These are phyloP conservation scores for Diaporthe ampelina DNA, from an alignment of 2,329 filamentous ascomycete species.

Conservation along the genomic window DNA sequence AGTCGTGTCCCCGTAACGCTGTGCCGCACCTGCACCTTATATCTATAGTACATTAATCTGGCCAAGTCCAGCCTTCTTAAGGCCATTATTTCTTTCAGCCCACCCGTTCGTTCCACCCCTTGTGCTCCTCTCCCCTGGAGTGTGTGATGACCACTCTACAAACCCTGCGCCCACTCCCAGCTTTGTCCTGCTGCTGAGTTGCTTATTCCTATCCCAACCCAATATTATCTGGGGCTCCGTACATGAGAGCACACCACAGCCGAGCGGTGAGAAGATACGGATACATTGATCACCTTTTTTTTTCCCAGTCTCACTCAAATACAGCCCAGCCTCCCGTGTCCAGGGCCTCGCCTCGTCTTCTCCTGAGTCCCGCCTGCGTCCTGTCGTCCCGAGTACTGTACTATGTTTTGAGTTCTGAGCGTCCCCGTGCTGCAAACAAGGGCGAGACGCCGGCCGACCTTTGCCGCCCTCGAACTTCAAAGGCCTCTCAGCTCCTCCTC, in stretches of 20 bases:
- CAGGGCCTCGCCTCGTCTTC: neutral
- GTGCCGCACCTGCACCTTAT: conserved; percentile 23
- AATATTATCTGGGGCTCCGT: conserved; percentile 17
- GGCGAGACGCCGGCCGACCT: conserved; percentile 13
- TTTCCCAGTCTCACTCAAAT: neutral
- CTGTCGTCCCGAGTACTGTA: neutral
- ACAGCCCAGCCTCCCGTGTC: conserved; percentile 22
- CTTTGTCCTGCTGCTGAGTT: conserved; percentile 22
- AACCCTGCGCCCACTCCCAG: conserved; percentile 16
- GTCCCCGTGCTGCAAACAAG: conserved; percentile 1
- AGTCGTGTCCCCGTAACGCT: neutral
- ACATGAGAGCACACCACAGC: neutral
- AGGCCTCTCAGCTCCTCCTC: conserved; percentile 10
- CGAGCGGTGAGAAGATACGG: conserved; percentile 16
- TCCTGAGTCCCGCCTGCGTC: conserved; percentile 14
- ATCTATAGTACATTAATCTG: conserved; percentile 9
- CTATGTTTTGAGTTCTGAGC: conserved; percentile 1
- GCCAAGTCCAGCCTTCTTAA: neutral
- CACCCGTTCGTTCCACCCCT: neutral
- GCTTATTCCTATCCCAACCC: conserved; percentile 11
- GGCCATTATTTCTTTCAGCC: neutral
- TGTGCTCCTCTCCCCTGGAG: conserved; percentile 3
- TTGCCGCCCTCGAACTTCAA: conserved; percentile 1
- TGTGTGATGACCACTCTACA: neutral
- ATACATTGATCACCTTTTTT: neutral